Evolutionary conservation across 331 rosid genomes (phyloP).

Genomic region (Erythrophleum ivorense): DNA sequence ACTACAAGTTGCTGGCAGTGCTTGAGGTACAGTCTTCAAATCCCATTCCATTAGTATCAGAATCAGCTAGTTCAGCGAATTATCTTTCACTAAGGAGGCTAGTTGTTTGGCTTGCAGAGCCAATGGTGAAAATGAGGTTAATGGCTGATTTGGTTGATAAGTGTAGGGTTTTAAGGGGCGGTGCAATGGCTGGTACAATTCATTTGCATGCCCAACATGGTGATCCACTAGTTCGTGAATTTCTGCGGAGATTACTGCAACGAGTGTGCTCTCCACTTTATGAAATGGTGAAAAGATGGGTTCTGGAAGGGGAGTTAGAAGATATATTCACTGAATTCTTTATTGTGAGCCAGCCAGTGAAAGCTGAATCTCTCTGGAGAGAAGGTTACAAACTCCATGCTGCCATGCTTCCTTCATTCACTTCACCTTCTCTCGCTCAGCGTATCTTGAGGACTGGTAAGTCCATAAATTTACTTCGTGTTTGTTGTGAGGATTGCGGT

Average conservation of each 20-base stretch:
- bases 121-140: conserved; percentile 87
- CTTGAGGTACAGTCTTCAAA: conserved; percentile 86
- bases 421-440: conserved; percentile 90
- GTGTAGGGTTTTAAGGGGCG: conserved; percentile 84
- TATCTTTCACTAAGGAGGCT: conserved; percentile 88
- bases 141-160: conserved; percentile 96
- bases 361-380: conserved; percentile 97
- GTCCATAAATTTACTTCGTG: conserved; percentile 92
- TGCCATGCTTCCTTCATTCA: conserved; percentile 92
- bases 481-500: conserved; percentile 93
- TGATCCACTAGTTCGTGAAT: conserved; percentile 88
- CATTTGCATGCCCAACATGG: conserved; percentile 96
- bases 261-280: conserved; percentile 90
- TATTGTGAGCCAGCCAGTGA: conserved; percentile 86
- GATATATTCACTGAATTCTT: conserved; percentile 90
- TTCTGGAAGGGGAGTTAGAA: conserved; percentile 93
- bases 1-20: conserved; percentile 88
- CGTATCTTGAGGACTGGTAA: conserved; percentile 91
- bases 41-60: conserved; percentile 81
- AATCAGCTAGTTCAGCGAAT: conserved; percentile 61
- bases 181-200: conserved; percentile 91
- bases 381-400: conserved; percentile 89
- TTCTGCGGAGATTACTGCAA: conserved; percentile 75
- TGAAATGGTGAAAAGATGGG: conserved; percentile 97
- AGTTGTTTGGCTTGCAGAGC: conserved; percentile 93